Percentiles rank a stretch among this genome's conserved stretches.
Conservation (phyloP, 257 asterid genomes). For the Gentiana dahurica region DNA sequence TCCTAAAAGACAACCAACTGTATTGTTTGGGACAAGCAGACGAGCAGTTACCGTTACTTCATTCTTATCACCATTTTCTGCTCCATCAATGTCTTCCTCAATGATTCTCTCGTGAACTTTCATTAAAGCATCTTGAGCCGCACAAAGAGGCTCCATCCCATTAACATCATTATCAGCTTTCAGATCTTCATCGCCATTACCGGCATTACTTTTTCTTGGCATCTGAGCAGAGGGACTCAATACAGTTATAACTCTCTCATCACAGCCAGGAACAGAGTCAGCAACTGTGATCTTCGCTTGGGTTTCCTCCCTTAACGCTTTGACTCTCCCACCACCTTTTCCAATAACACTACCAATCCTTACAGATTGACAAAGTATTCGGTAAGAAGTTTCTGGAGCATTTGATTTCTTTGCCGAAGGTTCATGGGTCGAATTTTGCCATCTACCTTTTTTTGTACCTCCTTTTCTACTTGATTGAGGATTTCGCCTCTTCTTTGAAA, state of each 20-base stretch:
- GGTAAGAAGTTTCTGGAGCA: constrained; percentile 43
- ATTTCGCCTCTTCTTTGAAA: constrained; percentile 31
- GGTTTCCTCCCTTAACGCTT: constrained; percentile 72
- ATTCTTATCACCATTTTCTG: constrained; percentile 22
- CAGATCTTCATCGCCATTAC: constrained; percentile 15
- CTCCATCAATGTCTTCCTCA: constrained; percentile 48
- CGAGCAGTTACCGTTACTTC: constrained; percentile 53
- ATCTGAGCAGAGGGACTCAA: constrained; percentile 49
- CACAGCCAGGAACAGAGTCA: constrained; percentile 65
- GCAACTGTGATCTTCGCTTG: constrained; percentile 72
- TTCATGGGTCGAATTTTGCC: constrained; percentile 28
- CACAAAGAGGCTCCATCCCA: constrained; percentile 48
- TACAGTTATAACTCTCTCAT: constrained; percentile 59
- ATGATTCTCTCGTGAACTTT: constrained; percentile 68
- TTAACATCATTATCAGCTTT: constrained; percentile 15
- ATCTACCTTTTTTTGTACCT: constrained; percentile 38
- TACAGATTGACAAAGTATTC: constrained; percentile 55
- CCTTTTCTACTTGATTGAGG: constrained; percentile 55
- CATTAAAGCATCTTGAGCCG: constrained; percentile 78
- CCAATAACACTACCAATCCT: constrained; percentile 83
- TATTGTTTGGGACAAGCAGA: constrained; percentile 52
- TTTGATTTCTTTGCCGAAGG: constrained; percentile 31
- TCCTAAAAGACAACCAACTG: constrained; percentile 71
- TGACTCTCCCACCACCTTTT: constrained; percentile 70
- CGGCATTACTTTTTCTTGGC: constrained; percentile 24